Percentiles rank a stretch among this genome's conserved stretches.
These are phyloP conservation scores for Alternaria metachromatica DNA, from an alignment of 2,329 filamentous ascomycete genomes.

Conservation along the genomic window DNA sequence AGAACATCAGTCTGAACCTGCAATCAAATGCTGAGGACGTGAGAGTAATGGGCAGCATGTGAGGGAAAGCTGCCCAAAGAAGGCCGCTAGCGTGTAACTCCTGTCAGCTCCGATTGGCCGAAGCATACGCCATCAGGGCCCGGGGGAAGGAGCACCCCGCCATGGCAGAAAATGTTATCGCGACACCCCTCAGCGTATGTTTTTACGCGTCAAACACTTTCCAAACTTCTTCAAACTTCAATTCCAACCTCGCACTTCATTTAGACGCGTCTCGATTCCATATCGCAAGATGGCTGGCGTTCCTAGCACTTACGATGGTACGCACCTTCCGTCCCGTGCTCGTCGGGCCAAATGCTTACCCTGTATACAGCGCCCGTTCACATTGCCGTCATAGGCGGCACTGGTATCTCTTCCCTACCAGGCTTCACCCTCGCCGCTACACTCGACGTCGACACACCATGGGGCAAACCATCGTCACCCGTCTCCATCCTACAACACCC, in stretches of 20 bases:
- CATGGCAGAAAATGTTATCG: slow-evolving; percentile 28
- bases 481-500: slow-evolving; percentile 90
- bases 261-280: slow-evolving; percentile 27
- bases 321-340: not conserved
- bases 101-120: slow-evolving; percentile 15
- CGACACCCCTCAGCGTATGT: slow-evolving; percentile 24
- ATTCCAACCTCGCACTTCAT: not conserved
- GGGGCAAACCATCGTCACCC: slow-evolving; percentile 78
- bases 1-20: not conserved
- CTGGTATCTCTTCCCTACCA: slow-evolving; percentile 85
- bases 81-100: not conserved
- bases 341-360: slow-evolving; percentile 10
- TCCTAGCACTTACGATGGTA: slow-evolving; percentile 42
- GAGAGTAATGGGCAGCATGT: no score
- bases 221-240: not conserved
- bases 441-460: slow-evolving; percentile 80
- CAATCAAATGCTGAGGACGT: no score
- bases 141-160: slow-evolving; percentile 28
- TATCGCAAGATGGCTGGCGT: slow-evolving; percentile 45
- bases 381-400: slow-evolving; percentile 69
- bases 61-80: not conserved
- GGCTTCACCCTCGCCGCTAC: slow-evolving; percentile 85
- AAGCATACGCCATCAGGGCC: slow-evolving; percentile 31
- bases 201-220: slow-evolving; percentile 16
- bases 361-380: slow-evolving; percentile 52